Base-by-base conservation (phyloP, 495 filamentous ascomycete genomes). In the Pseudomonodictys pantanalensis region DNA sequence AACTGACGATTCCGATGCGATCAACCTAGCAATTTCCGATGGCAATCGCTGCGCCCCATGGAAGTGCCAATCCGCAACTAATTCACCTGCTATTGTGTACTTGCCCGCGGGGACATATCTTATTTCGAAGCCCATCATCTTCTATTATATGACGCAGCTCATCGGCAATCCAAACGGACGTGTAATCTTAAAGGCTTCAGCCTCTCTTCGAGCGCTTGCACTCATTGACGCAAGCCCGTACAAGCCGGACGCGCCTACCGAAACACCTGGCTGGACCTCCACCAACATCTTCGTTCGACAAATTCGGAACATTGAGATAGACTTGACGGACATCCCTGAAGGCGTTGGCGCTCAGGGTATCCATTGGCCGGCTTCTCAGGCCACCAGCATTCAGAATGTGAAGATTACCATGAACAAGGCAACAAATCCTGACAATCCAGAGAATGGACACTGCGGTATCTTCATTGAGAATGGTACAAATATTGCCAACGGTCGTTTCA, bases 1-100 rank as follows among this genome's bases (percentile, higher is more conserved):
- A 0, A 90, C 87, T 3, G 91, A 97, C 71, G 91, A 96, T 68
- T 92, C 90, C 1, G 85, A 71, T 17, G 90, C 91, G n/a, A 93
- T 96, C 78, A 95, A 96, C 75, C 73, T 78, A 56, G 92, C 92
- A 28, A 90, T 96, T 59, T 76, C 82, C 9, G 82, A 84, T 43
- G 89, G 90, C 23, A 78, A 79, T 53, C 89, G 92, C 18, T 96
- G 92, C 67, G 88, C 44, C 17, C 65, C 65, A 84, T 39, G 68
- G 81, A 83, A 49, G 1, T 97, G 92, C 69, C 86, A 91, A 58
- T 95, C 90, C 7, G 80, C 82, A n/a, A 96, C 92, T 9, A 81
- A 78, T 8, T 83, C 85, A 8, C 72, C 72, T 1, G 70, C 71
- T 7, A 60, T 74, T 32, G 56, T 74, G 3, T 74, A 72, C 58